Percentiles rank a stretch among this genome's conserved stretches.
phyloP scores from a whole-genome alignment of 2,329 filamentous ascomycete genomes.

The Ceratocystis colombiana region DNA sequence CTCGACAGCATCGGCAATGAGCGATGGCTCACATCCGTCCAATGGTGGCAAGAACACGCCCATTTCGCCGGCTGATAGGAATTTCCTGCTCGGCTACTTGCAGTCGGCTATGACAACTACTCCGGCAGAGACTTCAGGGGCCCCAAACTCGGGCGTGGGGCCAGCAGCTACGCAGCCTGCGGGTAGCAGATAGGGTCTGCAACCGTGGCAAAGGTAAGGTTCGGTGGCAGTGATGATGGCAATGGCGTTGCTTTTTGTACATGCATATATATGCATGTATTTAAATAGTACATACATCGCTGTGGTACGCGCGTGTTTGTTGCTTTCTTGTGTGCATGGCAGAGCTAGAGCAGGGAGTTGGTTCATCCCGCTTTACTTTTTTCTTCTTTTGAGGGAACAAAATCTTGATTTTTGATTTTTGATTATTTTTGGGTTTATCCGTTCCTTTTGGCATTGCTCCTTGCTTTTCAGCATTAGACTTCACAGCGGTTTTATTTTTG shows the following conservation, averaged over 20 bases:
- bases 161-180: conserved; percentile 1
- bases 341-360: no score
- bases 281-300: background rate
- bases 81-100: conserved; percentile 66
- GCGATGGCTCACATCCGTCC: conserved; percentile 34
- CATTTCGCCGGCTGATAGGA: conserved; percentile 61
- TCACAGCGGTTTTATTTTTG: background rate
- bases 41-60: conserved; percentile 39
- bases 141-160: conserved; percentile 26
- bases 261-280: background rate
- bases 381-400: background rate
- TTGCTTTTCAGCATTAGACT: conserved; percentile 11
- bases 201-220: background rate
- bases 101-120: conserved; percentile 41
- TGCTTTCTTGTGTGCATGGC: background rate
- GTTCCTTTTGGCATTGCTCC: background rate
- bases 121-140: background rate
- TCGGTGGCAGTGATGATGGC: background rate
- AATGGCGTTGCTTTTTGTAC: background rate
- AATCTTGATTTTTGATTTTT: background rate
- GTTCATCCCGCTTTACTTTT: background rate
- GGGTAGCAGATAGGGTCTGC: conserved; percentile 11
- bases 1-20: conserved; percentile 38
- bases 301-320: background rate
- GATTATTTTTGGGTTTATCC: background rate